Base-by-base conservation (phyloP, 768 basidiomycete species). In the Exidia glandulosa region DNA sequence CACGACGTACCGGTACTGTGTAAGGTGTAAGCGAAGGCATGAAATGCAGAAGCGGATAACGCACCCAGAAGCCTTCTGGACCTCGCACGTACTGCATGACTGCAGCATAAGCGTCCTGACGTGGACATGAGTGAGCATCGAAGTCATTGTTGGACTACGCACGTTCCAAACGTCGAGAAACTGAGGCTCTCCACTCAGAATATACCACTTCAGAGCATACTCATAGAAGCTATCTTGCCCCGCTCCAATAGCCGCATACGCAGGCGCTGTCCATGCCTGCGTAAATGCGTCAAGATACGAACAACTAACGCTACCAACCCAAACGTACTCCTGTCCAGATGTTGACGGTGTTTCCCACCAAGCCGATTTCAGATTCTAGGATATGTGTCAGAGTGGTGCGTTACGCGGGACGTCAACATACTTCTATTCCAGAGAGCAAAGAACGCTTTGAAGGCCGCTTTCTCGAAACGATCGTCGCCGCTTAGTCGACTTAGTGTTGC, bases 201-300 rank as follows among this genome's bases (percentile, higher is more conserved):
- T 85, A 68, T 94, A 93, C 84, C 91, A 92, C 67, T 94, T 94
- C 48, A 94, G 72, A 12, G 92, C 89, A 71, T 94, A 94, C 69
- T 99, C 96, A 68, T 88, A 94, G 70, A 95, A 96, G 2, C 90
- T 93, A 70, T 98, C 96, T 47, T 96, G 85, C 1, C 96, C 96
- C 5, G 96, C 96, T 29, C 95, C 95, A 32, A 94, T 88, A 1
- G 87, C 82, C 30, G 84, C 85, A 6, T 86, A 73, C 63, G 91
- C 86, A 19, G 93, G 91, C 55, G 76, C 72, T 14, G 79, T 81
- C 93, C 93, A 96, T 34, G 74, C 70, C 90, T 88, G 68, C 27
- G 23, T 14, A 37, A 57, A 19, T 29, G 25, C 19, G 41, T 37
- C 33, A 19, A 34, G 27, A 54, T 60, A 33, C 23, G 50, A 57